Evolutionary conservation across 768 basidiomycete genomes (phyloP), one percentile per base, ranked within the genome.

Genomic region (Leucocoprinus sp.): DNA sequence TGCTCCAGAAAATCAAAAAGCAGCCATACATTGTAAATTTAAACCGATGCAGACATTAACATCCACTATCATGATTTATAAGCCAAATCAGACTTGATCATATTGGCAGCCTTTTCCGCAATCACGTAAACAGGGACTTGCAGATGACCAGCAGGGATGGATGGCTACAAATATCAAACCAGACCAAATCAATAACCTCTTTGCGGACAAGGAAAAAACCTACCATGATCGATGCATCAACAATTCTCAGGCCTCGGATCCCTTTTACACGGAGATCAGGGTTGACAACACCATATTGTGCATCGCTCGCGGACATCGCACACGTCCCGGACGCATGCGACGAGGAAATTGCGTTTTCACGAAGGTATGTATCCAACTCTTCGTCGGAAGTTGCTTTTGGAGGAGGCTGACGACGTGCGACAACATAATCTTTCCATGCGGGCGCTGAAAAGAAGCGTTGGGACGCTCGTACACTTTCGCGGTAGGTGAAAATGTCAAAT

Each of bases 201-300:
- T 6, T 17, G 14, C 14, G 19, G 24, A 18, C 4, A 24, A 12
- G 12, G 12, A 12, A 12, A 31, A 31, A n/a, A 54, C 64, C 35
- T 48, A 65, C 67, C 45, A 62, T 49, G 43, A 69, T 54, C 17
- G 65, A 65, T 11, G 63, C 59, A 54, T 70, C 67, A 8, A 69
- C 63, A 22, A 70, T 52, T n/a, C 68, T 54, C 21, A 70, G 43
- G 1, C 64, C 66, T 1, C 31, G 35, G 2, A 63, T 49, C 8
- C 63, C 63, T 52, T 68, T 67, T 12, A 70, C 61, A 17, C 44
- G 49, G 36, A 70, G 52, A 31, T 65, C 55, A 18, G 51, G 43
- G 23, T 52, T 38, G 21, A 52, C 51, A 14, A 52, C 51, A 35
- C 51, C 51, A 29, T 44, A 52, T 4, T 47, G 35, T 2, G 62